phyloP scores from a whole-genome alignment of 805 yeast genomes.

The Candida ipomoeae region DNA sequence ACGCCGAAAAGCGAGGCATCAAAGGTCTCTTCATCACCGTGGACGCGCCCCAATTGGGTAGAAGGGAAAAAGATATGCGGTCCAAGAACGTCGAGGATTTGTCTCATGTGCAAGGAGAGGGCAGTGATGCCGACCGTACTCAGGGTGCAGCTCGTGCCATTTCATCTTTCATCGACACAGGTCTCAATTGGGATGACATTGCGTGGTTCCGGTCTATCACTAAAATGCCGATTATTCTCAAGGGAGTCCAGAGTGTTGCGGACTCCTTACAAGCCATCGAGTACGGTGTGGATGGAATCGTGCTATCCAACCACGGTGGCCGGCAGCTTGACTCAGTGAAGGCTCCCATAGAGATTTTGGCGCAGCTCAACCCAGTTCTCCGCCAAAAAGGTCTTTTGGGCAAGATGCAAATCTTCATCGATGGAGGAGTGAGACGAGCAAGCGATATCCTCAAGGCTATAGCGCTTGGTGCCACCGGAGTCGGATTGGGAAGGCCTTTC shows the following conservation, averaged over 20 bases:
- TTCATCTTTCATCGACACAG: conserved; percentile 66
- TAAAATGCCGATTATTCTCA: conserved; percentile 49
- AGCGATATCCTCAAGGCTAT: conserved; percentile 75
- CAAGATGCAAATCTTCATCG: conserved; percentile 61
- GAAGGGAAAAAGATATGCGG: conserved; percentile 85
- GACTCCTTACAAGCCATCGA: conserved; percentile 59
- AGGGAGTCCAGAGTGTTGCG: conserved; percentile 66
- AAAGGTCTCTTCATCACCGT: conserved; percentile 52
- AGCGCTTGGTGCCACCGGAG: conserved; percentile 72
- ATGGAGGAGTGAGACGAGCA: conserved; percentile 77
- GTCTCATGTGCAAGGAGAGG: conserved; percentile 31
- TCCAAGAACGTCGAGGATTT: conserved; percentile 36
- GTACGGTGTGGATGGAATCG: conserved; percentile 57
- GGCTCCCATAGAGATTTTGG: conserved; percentile 60
- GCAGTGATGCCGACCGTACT: conserved; percentile 53
- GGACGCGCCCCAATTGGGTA: conserved; percentile 54
- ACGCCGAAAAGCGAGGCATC: conserved; percentile 37
- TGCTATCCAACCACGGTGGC: conserved; percentile 74
- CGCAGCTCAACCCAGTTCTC: conserved; percentile 47
- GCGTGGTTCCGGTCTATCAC: conserved; percentile 39
- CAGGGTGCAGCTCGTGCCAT: conserved; percentile 80
- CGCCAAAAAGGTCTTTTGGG: conserved; percentile 38
- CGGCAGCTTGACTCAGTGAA: conserved; percentile 61
- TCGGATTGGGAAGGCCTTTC: conserved; percentile 74
- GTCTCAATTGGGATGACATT: conserved; percentile 36